Evolutionary conservation across 306 rosid species (phyloP), one percentile per base, ranked within the genome.

Genomic region (Carpinus fangiana): DNA sequence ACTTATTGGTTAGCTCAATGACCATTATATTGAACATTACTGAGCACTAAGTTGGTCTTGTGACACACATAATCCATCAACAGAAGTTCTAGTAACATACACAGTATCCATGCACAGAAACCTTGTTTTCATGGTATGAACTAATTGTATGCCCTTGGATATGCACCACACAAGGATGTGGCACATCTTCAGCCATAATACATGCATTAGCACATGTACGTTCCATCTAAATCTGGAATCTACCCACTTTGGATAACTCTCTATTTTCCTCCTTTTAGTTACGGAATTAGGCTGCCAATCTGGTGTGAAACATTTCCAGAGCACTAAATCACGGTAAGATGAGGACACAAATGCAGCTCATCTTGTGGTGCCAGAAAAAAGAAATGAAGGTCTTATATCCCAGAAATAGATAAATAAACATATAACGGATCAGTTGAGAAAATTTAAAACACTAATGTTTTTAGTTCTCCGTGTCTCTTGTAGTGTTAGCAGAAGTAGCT

Each of bases 11-110:
- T 20, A 13, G 36, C 51, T 66, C 18, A 26, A 65, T 52, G 66
- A 75, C 45, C 17, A 67, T 13, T 56, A 68, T 54, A 65, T 65
- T 41, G 54, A 12, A 66, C 23, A 23, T 59, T 78, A 41, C 46
- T 60, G 31, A 65, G 59, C 34, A 59, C 76, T n/a, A 28, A 45
- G 76, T 47, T 59, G 17, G 43, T 34, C 10, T 36, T 16, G 50
- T 54, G 28, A 73, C 20, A 7, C 28, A 38, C 12, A 59, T 31
- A 21, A 59, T 59, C 66, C 12, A 34, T 64, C 45, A 13, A 64
- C 11, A 34, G 45, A 64, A 64, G 20, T 7, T 57, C 10, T 34
- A 64, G 43, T 34, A 14, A 36, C 21, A 16, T 16, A 31, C 0
- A 13, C 20, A 7, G 70, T 64, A 26, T 34, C 46, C 36, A 23